A percentile compares a stretch with the other conserved stretches of the same genome.
Evolutionary conservation across 441 rosid genomes (phyloP).

Genomic region (Capsella rubella): DNA sequence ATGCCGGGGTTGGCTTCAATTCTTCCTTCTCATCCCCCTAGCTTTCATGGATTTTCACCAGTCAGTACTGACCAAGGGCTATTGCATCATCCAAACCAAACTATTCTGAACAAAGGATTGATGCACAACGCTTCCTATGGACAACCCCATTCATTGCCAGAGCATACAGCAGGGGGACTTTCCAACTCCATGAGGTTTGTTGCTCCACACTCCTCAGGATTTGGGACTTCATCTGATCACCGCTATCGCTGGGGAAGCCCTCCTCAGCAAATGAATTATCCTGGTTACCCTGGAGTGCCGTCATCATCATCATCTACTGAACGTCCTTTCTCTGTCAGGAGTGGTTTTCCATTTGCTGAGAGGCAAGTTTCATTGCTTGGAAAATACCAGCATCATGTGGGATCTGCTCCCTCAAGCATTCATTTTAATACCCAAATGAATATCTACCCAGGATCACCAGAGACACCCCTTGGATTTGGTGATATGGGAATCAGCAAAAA

Average conservation of each 20-base stretch:
- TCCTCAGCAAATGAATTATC: slow-evolving; percentile 57
- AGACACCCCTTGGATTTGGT: slow-evolving; percentile 55
- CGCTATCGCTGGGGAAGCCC: slow-evolving; percentile 92
- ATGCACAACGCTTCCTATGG: slow-evolving; percentile 54
- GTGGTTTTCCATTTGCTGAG: slow-evolving; percentile 57
- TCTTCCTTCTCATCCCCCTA: slow-evolving; percentile 62
- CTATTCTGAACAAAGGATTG: slow-evolving; percentile 50
- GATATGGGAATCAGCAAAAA: slow-evolving; percentile 60
- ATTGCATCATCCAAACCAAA: slow-evolving; percentile 54
- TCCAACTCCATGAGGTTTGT: slow-evolving; percentile 62
- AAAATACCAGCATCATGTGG: slow-evolving; percentile 73
- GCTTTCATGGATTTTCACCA: slow-evolving; percentile 69
- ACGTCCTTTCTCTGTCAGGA: slow-evolving; percentile 55
- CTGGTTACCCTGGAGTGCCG: slow-evolving; percentile 62
- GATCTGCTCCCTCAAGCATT: slow-evolving; percentile 83
- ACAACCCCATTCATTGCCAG: slow-evolving; percentile 67
- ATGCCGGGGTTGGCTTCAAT: slow-evolving; percentile 81
- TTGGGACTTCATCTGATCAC: slow-evolving; percentile 75
- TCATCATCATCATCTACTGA: slow-evolving; percentile 61
- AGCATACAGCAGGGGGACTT: slow-evolving; percentile 58
- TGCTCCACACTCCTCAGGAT: slow-evolving; percentile 59
- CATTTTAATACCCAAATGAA: slow-evolving; percentile 63
- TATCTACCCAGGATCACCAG: slow-evolving; percentile 64
- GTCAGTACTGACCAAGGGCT: slow-evolving; percentile 74
- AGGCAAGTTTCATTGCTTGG: slow-evolving; percentile 60